Base-by-base conservation (phyloP, 2,329 filamentous ascomycete genomes). In the Colletotrichum cuscutae region DNA sequence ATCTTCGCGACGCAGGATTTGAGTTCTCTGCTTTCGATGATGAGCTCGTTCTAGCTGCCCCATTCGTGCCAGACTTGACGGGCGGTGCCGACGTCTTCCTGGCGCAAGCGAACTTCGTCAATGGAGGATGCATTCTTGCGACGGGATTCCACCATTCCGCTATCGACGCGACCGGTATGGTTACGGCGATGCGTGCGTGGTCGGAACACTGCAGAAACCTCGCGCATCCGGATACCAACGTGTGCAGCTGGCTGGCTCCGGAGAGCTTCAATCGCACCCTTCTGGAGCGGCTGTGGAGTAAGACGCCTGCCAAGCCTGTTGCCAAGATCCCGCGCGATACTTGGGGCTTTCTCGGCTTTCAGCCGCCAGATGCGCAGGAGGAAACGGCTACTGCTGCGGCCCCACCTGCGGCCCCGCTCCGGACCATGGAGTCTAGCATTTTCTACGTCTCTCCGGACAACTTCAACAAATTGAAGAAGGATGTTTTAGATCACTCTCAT, bases 61-160 rank as follows among this genome's bases (percentile, higher is more conserved):
- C 77, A 0, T 65, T 74, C 28, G 65, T 80, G 19, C 79, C 80
- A 0, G 61, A 70, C 24, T 49, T 73, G 4, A 30, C 35, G 3
- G 49, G 57, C 42, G 71, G 71, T 1, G 77, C 80, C 5, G 77
- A 80, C 30, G 73, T 81, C 6, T 74, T 82, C 1, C 61, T 73
- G 8, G 80, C 75, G 1, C 80, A 81, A 42, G 80, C 76, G 19
- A 82, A 81, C 42, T 81, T 81, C 56, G 75, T 81, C 46, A 52
- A 74, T 2, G 80, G 80, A 2, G 80, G 79, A 0, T 81, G 79
- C 46, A 74, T 81, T 3, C 72, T 74, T 4, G 64, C 68, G 6
- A 67, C 69, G 4, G 69, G 64, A 6, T 66, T 74, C 30, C 62
- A 68, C 24, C 72, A 74, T 46, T 72, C 63, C 5, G 65, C 63